Percentiles rank a stretch among this genome's conserved stretches.
These are phyloP conservation scores for Mortierella sp. DNA, from an alignment of 371 early-diverging fungal species.

Conservation along the genomic window DNA sequence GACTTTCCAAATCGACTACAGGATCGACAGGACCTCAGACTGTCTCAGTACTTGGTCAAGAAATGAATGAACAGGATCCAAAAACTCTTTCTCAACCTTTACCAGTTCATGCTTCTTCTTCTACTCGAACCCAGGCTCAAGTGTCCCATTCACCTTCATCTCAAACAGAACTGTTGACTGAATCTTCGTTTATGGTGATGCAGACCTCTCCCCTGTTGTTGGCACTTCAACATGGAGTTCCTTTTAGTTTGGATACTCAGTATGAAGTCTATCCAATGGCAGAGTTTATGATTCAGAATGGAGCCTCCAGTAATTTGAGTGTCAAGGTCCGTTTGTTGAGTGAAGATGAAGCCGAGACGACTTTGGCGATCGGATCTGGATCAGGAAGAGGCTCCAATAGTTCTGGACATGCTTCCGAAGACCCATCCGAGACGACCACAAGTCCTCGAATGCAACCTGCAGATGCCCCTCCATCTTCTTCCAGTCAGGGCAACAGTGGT, in stretches of 20 bases:
- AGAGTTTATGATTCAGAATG: conserved; percentile 51
- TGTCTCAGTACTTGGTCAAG: too few species aligned
- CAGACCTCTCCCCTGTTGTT: conserved; percentile 46
- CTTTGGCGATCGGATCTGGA: not conserved
- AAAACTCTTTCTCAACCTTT: too few species aligned
- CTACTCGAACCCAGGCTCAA: not conserved
- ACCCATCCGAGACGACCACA: not conserved
- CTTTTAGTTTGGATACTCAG: conserved; percentile 37
- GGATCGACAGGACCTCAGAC: too few species aligned
- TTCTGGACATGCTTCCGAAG: not conserved
- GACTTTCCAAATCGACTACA: too few species aligned
- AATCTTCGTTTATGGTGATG: conserved; percentile 44
- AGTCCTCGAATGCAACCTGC: conserved; percentile 1
- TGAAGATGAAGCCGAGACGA: conserved; percentile 16
- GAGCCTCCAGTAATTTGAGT: conserved; percentile 47
- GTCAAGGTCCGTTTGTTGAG: conserved; percentile 36
- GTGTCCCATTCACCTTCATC: conserved; percentile 8
- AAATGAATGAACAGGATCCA: too few species aligned
- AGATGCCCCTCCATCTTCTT: not conserved
- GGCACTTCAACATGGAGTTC: conserved; percentile 41
- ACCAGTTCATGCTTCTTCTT: too few species aligned
- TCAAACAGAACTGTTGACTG: not conserved
- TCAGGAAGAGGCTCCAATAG: not conserved
- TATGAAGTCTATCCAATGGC: conserved; percentile 51
- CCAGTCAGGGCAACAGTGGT: too few species aligned